Evolutionary conservation across 306 rosid species (phyloP).

Genomic region (Quercus berberidifolia): DNA sequence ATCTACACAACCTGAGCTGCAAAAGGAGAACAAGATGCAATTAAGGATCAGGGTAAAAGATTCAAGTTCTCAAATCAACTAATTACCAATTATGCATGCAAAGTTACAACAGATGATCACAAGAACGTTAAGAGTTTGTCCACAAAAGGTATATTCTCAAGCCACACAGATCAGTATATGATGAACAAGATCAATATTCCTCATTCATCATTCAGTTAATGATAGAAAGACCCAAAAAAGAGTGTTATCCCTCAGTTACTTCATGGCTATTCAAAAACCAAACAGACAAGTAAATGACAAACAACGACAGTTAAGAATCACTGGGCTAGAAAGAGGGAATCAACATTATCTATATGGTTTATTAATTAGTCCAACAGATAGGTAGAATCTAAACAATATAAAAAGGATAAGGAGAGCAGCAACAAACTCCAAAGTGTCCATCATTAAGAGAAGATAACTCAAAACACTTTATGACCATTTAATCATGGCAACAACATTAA

Average conservation of each 20-base stretch:
- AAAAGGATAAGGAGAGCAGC: no score
- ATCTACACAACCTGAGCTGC: conserved; percentile 2
- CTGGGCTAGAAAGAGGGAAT: no score
- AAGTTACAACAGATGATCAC: background rate
- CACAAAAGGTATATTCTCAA: background rate
- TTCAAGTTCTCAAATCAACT: background rate
- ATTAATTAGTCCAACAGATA: no score
- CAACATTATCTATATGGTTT: no score
- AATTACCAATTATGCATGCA: background rate
- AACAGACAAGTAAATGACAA: background rate
- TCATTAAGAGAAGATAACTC: no score
- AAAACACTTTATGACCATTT: background rate
- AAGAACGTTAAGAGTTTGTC: background rate
- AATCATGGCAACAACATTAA: background rate
- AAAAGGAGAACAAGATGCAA: background rate
- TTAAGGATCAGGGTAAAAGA: background rate
- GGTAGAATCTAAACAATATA: no score
- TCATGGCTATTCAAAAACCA: background rate
- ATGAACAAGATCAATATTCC: background rate
- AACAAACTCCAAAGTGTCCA: no score
- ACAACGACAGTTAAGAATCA: no score
- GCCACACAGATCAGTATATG: background rate
- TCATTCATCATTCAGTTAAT: background rate
- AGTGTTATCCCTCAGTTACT: no score
- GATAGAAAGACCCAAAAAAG: background rate